Conservation (phyloP, 345 rosid species). For the Boechera divaricarpa region DNA sequence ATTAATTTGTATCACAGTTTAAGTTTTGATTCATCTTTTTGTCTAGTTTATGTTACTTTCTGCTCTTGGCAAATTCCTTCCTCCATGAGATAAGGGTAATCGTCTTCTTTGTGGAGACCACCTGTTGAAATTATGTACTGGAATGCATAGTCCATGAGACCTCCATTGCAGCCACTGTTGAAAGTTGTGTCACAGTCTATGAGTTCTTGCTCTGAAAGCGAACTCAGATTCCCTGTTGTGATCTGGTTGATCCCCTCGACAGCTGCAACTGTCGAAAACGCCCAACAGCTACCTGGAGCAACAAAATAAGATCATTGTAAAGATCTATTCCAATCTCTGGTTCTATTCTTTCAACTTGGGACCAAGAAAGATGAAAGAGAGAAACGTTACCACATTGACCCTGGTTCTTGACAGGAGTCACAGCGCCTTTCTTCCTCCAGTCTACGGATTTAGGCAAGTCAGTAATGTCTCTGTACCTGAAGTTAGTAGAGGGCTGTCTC, state of each 20-base stretch:
- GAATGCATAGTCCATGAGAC: conserved; percentile 90
- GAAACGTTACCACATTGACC: conserved; percentile 68
- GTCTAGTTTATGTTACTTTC: conserved; percentile 52
- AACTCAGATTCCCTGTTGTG: conserved; percentile 68
- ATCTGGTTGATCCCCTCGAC: conserved; percentile 89
- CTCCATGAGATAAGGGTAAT: conserved; percentile 73
- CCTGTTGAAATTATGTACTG: conserved; percentile 70
- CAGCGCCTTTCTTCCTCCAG: conserved; percentile 90
- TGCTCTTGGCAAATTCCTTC: conserved; percentile 62
- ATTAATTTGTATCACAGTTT: neutral
- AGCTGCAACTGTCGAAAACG: conserved; percentile 87
- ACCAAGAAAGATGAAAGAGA: conserved; percentile 23
- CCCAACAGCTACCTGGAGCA: conserved; percentile 90
- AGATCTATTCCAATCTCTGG: conserved; percentile 28
- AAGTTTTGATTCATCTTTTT: conserved; percentile 10
- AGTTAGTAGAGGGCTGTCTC: conserved; percentile 44
- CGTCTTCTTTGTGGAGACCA: conserved; percentile 79
- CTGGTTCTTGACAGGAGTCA: conserved; percentile 79
- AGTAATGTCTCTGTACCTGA: conserved; percentile 50
- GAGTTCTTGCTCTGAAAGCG: conserved; percentile 86
- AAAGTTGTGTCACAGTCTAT: conserved; percentile 69
- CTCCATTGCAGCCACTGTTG: conserved; percentile 90
- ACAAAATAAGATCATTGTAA: neutral
- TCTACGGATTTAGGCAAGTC: conserved; percentile 69
- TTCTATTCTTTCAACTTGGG: neutral